Base-by-base conservation (phyloP, 106 monocot genomes). In the Dendrobium officinale region DNA sequence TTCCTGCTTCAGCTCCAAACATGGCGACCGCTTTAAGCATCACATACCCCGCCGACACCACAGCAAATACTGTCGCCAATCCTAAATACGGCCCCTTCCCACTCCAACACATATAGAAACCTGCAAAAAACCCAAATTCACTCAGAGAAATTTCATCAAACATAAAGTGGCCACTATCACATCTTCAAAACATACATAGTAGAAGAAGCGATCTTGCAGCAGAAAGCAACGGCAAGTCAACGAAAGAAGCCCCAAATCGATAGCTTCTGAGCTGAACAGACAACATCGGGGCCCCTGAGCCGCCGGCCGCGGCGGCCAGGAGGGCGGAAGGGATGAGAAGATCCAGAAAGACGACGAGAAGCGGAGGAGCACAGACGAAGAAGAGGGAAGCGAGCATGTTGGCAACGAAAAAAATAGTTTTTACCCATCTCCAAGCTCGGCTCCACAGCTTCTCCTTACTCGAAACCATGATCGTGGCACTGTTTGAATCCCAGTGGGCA, bases 181-280 rank as follows among this genome's bases (percentile, higher is more conserved):
- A 55, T 3, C 54, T 19, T 5, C 49, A 1, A 59, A 55, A n/a
- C 90, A 85, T 82, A 95, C 95, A 88, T 7, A 95, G 79, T 74
- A 92, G 90, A 48, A 95, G 49, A 10, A 92, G 55, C 9, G 92
- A 90, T 29, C 92, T 73, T 56, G 84, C 77, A 67, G 78, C 58
- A 73, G 95, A 95, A 29, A 92, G 26, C 24, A 88, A 6, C 4
- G 90, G 90, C 22, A 92, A 20, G 83, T 92, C 92, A 80, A 87
- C 84, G 77, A 95, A 73, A 0, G 92, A 90, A 26, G 80, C 8
- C 2, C 82, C 64, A 83, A 92, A 90, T 58, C 83, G 81, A 79
- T 83, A 95, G 51, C 10, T 67, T 49, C 75, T 77, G 37, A 90
- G 54, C 83, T 88, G 81, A 40, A 41, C 37, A 0, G 75, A 41